phyloP scores from a whole-genome alignment of 768 basidiomycete species.

The Trametes cubensis region DNA sequence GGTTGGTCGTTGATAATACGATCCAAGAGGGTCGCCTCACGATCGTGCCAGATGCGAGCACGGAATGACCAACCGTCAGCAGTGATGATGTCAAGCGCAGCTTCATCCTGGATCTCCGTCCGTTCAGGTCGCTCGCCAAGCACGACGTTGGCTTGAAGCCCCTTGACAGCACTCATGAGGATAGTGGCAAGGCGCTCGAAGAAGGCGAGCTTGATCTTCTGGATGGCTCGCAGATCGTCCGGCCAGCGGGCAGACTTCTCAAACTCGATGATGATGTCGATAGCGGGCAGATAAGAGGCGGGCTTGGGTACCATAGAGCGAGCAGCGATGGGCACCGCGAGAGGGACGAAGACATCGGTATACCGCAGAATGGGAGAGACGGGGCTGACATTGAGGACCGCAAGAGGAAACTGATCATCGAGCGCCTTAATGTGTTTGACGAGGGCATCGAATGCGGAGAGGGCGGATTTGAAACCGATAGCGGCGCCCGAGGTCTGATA shows the following conservation, averaged over 20 bases:
- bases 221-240: slow-evolving; percentile 88
- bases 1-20: slow-evolving; percentile 56
- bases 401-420: slow-evolving; percentile 72
- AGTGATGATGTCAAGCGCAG: slow-evolving; percentile 75
- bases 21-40: slow-evolving; percentile 80
- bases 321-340: slow-evolving; percentile 62
- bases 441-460: slow-evolving; percentile 78
- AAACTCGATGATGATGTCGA: slow-evolving; percentile 82
- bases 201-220: slow-evolving; percentile 92
- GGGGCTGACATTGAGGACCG: slow-evolving; percentile 75
- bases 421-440: slow-evolving; percentile 76
- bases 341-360: slow-evolving; percentile 79
- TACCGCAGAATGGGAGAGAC: slow-evolving; percentile 78
- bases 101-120: slow-evolving; percentile 67
- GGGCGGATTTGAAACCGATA: slow-evolving; percentile 71
- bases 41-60: slow-evolving; percentile 83
- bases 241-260: slow-evolving; percentile 95
- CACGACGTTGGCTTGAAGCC: slow-evolving; percentile 60
- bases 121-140: slow-evolving; percentile 50
- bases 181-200: slow-evolving; percentile 76
- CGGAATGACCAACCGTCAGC: slow-evolving; percentile 87
- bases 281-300: slow-evolving; percentile 67
- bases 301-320: slow-evolving; percentile 55
- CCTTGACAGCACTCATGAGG: slow-evolving; percentile 55
- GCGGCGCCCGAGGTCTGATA: slow-evolving; percentile 39